Percentiles rank a stretch among this genome's conserved stretches.
Evolutionary conservation across 192 early-diverging fungal species (phyloP).

Genomic region (Coemansia sp.): DNA sequence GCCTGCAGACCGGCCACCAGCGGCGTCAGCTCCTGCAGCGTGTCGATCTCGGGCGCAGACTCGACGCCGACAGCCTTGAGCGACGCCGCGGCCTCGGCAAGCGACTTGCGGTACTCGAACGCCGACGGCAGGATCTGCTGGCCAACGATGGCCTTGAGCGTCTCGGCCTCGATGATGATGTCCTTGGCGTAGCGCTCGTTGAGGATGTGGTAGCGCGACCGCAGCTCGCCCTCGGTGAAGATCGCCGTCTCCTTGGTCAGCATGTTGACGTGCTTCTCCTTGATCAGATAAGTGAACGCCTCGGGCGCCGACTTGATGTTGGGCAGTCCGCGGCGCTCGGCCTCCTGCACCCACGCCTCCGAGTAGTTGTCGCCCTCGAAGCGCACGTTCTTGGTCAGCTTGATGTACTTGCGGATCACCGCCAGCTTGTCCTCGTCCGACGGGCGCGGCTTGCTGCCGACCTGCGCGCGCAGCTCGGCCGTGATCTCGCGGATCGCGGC

Average conservation of each 20-base stretch:
- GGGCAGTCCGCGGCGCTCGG: conserved; percentile 89
- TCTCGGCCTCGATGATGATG: conserved; percentile 87
- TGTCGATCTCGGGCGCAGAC: conserved; percentile 64
- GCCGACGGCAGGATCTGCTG: conserved; percentile 87
- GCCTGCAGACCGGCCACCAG: conserved; percentile 59
- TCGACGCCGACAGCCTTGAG: conserved; percentile 62
- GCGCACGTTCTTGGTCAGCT: conserved; percentile 65
- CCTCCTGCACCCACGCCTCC: conserved; percentile 89
- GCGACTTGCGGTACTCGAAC: conserved; percentile 81
- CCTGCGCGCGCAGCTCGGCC: conserved; percentile 71
- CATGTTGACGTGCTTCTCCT: conserved; percentile 67
- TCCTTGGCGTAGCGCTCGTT: conserved; percentile 98
- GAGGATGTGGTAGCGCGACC: conserved; percentile 93
- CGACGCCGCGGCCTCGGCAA: conserved; percentile 77
- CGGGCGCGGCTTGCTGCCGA: conserved; percentile 74
- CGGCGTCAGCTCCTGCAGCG: conserved; percentile 67
- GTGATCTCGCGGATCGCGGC: conserved; percentile 73
- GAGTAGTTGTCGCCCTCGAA: conserved; percentile 99
- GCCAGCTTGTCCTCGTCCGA: conserved; percentile 83
- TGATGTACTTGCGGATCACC: conserved; percentile 84
- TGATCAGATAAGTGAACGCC: conserved; percentile 82
- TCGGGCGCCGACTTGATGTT: conserved; percentile 90
- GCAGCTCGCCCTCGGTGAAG: conserved; percentile 82
- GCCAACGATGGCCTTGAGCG: conserved; percentile 74
- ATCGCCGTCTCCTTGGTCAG: conserved; percentile 75